Conservation (phyloP, 2,329 filamentous ascomycete genomes). For the Rasamsonia emersonii region DNA sequence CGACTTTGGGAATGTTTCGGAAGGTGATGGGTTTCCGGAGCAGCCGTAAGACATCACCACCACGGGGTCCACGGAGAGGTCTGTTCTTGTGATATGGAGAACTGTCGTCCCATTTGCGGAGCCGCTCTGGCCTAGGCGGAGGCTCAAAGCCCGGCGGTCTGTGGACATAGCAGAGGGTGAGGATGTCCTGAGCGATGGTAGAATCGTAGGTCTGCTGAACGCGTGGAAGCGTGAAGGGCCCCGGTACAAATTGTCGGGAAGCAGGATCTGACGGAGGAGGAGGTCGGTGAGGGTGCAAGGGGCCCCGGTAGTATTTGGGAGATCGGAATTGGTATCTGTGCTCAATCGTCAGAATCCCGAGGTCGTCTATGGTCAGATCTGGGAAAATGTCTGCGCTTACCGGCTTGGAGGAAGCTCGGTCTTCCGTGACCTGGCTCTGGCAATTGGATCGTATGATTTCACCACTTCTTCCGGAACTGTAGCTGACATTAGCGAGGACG, state of each 20-base stretch:
- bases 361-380: slow-evolving; percentile 1
- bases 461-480: slow-evolving; percentile 29
- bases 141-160: slow-evolving; percentile 65
- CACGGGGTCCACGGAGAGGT: slow-evolving; percentile 73
- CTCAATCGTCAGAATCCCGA: not conserved
- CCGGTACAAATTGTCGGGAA: slow-evolving; percentile 80
- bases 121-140: slow-evolving; percentile 51
- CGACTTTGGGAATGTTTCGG: slow-evolving; percentile 75
- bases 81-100: slow-evolving; percentile 94
- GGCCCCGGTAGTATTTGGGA: slow-evolving; percentile 89
- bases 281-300: slow-evolving; percentile 84
- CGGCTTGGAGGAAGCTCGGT: slow-evolving; percentile 44
- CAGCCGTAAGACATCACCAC: slow-evolving; percentile 51
- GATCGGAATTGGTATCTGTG: slow-evolving; percentile 86
- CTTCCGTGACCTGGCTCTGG: slow-evolving; percentile 37
- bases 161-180: slow-evolving; percentile 84
- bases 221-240: slow-evolving; percentile 80
- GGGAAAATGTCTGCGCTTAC: slow-evolving; percentile 28
- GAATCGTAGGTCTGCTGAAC: slow-evolving; percentile 83
- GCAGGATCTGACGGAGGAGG: slow-evolving; percentile 78
- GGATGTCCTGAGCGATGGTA: slow-evolving; percentile 77
- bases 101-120: slow-evolving; percentile 79
- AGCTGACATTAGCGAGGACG: slow-evolving; percentile 36
- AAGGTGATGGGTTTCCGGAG: slow-evolving; percentile 57
- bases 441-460: slow-evolving; percentile 43